Conservation (phyloP, 2,329 filamentous ascomycete genomes). For the Tolypocladium nubicola region DNA sequence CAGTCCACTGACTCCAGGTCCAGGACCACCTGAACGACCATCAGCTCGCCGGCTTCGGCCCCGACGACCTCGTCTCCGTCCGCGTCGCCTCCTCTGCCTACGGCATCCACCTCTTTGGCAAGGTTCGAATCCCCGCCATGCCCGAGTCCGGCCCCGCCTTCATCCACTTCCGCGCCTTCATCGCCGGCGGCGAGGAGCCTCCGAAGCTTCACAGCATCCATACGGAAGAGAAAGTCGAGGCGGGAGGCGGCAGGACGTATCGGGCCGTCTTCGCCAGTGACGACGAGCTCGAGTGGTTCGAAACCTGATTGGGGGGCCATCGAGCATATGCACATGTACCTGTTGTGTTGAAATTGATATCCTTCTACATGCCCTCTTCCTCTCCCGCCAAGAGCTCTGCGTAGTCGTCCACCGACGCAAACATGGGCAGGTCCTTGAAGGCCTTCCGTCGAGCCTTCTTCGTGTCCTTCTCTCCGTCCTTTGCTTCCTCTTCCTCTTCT, state of each 20-base stretch:
- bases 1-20: not conserved
- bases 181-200: constrained; percentile 45
- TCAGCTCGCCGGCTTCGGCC: not conserved
- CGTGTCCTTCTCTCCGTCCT: constrained; percentile 43
- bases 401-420: constrained; percentile 91
- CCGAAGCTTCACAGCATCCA: constrained; percentile 44
- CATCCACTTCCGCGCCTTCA: constrained; percentile 72
- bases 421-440: constrained; percentile 81
- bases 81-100: not conserved
- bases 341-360: not conserved
- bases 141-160: constrained; percentile 48
- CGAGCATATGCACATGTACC: not conserved
- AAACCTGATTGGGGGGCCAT: not conserved
- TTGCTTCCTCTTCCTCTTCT: constrained; percentile 39
- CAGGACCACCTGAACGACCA: not conserved
- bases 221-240: constrained; percentile 86
- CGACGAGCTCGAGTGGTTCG: not conserved
- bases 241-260: constrained; percentile 45
- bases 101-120: not conserved
- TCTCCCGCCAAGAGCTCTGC: constrained; percentile 72
- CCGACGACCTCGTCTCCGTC: not conserved
- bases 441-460: constrained; percentile 60
- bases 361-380: constrained; percentile 35
- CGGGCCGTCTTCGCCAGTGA: not conserved
- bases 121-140: not conserved